phyloP scores from a whole-genome alignment of 306 rosid genomes.

The Dalbergia oliveri region DNA sequence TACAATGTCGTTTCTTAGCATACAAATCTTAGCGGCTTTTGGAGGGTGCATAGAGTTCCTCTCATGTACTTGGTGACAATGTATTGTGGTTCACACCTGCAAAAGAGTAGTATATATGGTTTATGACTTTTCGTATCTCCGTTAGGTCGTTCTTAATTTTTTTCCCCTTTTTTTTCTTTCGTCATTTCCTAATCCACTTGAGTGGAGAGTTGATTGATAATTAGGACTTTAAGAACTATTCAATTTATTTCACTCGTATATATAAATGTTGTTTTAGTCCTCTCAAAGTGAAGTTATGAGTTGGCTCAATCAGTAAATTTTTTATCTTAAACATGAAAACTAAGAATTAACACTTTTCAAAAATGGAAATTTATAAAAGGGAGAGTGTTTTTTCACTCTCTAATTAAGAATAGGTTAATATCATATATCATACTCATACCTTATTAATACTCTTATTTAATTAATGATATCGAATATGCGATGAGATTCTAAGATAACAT shows the following conservation, averaged over 20 bases:
- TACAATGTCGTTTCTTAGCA: constrained; percentile 36
- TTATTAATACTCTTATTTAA: no score
- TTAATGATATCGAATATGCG: not conserved
- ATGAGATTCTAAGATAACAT: not conserved
- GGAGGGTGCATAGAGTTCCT: constrained; percentile 49
- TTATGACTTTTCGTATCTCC: constrained; percentile 53
- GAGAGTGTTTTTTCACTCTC: no score
- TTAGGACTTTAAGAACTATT: constrained; percentile 13
- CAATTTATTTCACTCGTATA: not conserved
- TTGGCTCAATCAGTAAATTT: not conserved
- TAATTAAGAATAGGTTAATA: no score
- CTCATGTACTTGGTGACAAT: constrained; percentile 2
- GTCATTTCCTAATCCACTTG: constrained; percentile 31
- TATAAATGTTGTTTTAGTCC: not conserved
- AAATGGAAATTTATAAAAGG: no score
- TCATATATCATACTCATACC: no score
- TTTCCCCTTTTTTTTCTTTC: not conserved
- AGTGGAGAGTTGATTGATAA: constrained; percentile 38
- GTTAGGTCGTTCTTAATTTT: constrained; percentile 36
- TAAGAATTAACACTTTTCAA: not conserved
- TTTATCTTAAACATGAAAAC: not conserved
- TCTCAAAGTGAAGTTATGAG: not conserved
- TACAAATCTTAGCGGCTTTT: constrained; percentile 47
- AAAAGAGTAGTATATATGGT: not conserved
- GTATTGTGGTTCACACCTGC: constrained; percentile 20